Conservation (phyloP, 192 early-diverging fungal genomes). For the Backusella luteola region DNA sequence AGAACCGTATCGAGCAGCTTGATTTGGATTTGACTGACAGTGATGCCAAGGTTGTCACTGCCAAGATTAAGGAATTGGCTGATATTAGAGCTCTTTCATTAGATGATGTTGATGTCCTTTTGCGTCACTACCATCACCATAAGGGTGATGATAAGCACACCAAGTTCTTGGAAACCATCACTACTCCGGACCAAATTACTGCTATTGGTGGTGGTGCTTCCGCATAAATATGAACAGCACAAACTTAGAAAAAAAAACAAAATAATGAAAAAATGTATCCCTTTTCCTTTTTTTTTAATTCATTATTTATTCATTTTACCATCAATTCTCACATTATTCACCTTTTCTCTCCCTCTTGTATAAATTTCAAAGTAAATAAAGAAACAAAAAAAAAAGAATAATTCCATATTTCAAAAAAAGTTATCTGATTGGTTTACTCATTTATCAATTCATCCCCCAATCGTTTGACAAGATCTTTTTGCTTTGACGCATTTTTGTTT, state of each 20-base stretch:
- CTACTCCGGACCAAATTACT: constrained; percentile 53
- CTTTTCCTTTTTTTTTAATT: neutral
- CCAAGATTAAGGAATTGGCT: constrained; percentile 92
- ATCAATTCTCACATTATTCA: neutral
- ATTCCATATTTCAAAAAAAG: neutral
- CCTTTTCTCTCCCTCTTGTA: neutral
- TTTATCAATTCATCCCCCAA: neutral
- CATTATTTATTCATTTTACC: neutral
- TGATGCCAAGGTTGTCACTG: constrained; percentile 88
- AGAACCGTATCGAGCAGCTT: constrained; percentile 95
- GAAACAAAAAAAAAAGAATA: neutral
- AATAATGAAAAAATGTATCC: neutral
- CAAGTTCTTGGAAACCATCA: constrained; percentile 44
- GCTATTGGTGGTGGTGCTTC: constrained; percentile 1
- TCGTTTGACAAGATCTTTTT: neutral
- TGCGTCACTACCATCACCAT: constrained; percentile 74
- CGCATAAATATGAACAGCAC: neutral
- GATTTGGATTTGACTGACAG: constrained; percentile 81
- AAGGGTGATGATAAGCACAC: constrained; percentile 56
- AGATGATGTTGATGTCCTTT: constrained; percentile 89
- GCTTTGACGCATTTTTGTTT: neutral
- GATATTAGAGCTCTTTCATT: constrained; percentile 91
- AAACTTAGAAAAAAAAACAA: neutral
- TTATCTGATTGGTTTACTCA: neutral
- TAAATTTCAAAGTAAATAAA: neutral